Conservation (phyloP, 2,329 filamentous ascomycete species). For the Bretziella fagacearum region DNA sequence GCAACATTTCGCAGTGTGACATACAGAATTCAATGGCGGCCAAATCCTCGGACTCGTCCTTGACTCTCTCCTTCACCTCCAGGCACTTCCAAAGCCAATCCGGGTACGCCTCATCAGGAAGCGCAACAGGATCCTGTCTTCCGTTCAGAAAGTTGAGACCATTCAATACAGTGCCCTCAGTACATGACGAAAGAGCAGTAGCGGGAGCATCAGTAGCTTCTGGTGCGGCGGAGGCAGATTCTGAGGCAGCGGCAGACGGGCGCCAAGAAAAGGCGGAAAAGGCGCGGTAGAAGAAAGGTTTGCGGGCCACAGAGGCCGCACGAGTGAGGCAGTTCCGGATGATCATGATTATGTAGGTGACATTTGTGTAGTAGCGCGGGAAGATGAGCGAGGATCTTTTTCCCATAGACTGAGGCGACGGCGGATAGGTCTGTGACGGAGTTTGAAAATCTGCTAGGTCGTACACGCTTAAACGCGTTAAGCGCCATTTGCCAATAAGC, state of each 20-base stretch:
- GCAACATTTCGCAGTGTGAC: conserved; percentile 21
- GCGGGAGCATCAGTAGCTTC: conserved; percentile 17
- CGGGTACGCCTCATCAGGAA: conserved; percentile 61
- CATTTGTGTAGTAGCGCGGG: not conserved
- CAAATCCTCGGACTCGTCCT: conserved; percentile 32
- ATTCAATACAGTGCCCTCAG: conserved; percentile 50
- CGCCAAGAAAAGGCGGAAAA: conserved; percentile 9
- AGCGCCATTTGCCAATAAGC: conserved; percentile 1
- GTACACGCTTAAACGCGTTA: not conserved
- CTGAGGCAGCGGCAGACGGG: conserved; percentile 1
- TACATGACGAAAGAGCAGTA: conserved; percentile 29
- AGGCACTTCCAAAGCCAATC: conserved; percentile 64
- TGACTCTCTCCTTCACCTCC: conserved; percentile 39
- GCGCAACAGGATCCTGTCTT: conserved; percentile 53
- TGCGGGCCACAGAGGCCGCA: conserved; percentile 1
- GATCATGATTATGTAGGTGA: conserved; percentile 16
- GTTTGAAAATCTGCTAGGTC: conserved; percentile 10
- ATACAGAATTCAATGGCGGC: conserved; percentile 66
- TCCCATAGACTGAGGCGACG: no score
- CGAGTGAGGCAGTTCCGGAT: conserved; percentile 15
- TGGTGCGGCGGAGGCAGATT: conserved; percentile 12
- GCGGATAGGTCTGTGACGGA: not conserved
- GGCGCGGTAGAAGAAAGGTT: conserved; percentile 8
- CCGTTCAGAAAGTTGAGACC: conserved; percentile 68
- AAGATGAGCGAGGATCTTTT: no score